Evolutionary conservation across 768 basidiomycete species (phyloP).

Genomic region (Pisolithus orientalis): DNA sequence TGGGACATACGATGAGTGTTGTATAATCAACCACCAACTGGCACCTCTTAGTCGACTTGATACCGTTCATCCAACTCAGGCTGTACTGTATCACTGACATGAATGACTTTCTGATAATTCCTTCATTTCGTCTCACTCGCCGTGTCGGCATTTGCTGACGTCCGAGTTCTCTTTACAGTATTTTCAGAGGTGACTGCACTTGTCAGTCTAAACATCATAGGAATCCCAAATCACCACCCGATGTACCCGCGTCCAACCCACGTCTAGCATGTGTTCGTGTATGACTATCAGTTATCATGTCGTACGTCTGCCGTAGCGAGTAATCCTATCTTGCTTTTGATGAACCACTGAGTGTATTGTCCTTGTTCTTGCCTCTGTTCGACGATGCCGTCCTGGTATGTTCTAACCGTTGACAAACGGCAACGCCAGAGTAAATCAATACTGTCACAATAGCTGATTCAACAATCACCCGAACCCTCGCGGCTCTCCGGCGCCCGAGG

Average conservation of each 20-base stretch:
- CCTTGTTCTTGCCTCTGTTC: not conserved
- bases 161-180: constrained; percentile 6
- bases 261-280: too few species aligned
- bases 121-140: not conserved
- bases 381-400: constrained; percentile 33
- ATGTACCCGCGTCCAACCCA: too few species aligned
- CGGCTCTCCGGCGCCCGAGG: not conserved
- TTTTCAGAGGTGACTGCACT: not conserved
- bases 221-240: not conserved
- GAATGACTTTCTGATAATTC: constrained; percentile 49
- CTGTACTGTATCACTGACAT: constrained; percentile 70
- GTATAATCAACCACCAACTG: constrained; percentile 60
- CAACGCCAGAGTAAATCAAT: constrained; percentile 44
- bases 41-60: constrained; percentile 92
- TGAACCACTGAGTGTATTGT: too few species aligned
- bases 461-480: constrained; percentile 29
- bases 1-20: constrained; percentile 68
- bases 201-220: not conserved
- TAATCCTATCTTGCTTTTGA: too few species aligned
- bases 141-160: constrained; percentile 12
- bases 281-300: too few species aligned
- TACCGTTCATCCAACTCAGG: constrained; percentile 28
- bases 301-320: too few species aligned
- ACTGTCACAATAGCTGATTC: constrained; percentile 55
- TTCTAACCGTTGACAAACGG: constrained; percentile 45